phyloP scores from a whole-genome alignment of 225 moss, liverwort and hornwort genomes.

The Straminergon stramineum region DNA sequence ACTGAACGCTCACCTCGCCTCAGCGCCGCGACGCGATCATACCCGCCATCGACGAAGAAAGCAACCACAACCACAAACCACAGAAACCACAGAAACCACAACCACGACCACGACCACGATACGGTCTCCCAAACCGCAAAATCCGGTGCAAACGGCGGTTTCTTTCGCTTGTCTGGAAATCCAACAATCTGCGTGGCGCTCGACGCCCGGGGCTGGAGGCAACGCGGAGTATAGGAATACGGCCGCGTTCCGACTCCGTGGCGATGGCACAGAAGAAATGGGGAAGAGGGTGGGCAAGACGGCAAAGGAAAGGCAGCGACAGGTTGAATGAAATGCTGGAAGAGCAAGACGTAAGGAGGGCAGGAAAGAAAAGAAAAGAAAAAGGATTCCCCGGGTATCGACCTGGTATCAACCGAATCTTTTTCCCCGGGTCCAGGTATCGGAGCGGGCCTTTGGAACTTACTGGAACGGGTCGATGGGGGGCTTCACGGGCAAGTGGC shows the following conservation, averaged over 20 bases:
- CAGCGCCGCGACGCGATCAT: background rate
- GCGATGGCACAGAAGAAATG: background rate
- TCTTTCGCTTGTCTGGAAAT: background rate
- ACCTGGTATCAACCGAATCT: background rate
- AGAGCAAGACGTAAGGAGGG: background rate
- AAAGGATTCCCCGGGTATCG: background rate
- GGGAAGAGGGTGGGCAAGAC: background rate
- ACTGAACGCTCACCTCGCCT: background rate
- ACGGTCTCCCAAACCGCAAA: background rate
- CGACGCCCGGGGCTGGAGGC: background rate
- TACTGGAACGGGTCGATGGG: background rate
- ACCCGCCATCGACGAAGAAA: background rate
- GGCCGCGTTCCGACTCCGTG: background rate
- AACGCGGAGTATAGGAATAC: background rate
- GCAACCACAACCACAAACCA: background rate
- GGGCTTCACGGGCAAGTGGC: background rate
- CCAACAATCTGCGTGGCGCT: background rate
- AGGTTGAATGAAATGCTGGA: background rate
- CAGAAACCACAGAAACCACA: background rate
- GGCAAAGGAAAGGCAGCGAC: background rate
- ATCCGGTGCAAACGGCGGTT: background rate
- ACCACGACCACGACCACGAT: background rate
- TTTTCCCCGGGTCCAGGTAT: background rate
- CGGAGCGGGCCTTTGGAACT: background rate
- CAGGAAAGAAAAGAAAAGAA: background rate